Evolutionary conservation across 1,139 yeast genomes (phyloP).

Genomic region (Candida gigantensis): DNA sequence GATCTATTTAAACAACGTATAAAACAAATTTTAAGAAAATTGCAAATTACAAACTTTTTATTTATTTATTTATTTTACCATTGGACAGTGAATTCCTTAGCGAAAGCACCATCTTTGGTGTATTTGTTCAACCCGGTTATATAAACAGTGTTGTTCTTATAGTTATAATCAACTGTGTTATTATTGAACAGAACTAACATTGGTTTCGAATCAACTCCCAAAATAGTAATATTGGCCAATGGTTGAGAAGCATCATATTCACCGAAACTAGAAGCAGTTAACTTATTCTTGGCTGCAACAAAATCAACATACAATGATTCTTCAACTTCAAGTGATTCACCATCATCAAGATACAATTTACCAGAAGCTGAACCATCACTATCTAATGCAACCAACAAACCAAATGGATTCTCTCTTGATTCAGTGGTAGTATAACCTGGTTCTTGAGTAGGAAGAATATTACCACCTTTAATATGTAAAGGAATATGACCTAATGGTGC

Average conservation of each 20-base stretch:
- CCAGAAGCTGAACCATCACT: constrained; percentile 20
- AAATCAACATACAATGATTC: constrained; percentile 22
- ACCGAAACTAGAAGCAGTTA: constrained; percentile 21
- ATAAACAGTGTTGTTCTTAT: constrained; percentile 17
- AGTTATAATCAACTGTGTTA: constrained; percentile 15
- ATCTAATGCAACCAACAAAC: constrained; percentile 29
- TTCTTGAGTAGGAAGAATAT: constrained; percentile 26
- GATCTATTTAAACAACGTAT: no score
- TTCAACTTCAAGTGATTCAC: constrained; percentile 23
- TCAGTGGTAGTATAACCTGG: constrained; percentile 32
- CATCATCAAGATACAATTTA: constrained; percentile 27
- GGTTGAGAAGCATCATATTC: constrained; percentile 21
- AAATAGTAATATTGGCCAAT: constrained; percentile 26
- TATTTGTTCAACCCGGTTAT: constrained; percentile 19
- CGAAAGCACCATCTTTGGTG: constrained; percentile 18
- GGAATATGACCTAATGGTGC: constrained; percentile 28
- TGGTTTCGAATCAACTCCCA: constrained; percentile 26
- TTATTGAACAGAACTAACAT: constrained; percentile 20
- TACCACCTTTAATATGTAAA: constrained; percentile 23
- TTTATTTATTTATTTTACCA: constrained; percentile 15
- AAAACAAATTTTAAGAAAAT: no score
- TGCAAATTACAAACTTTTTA: no score
- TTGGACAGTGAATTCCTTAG: constrained; percentile 16
- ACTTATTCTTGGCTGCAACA: constrained; percentile 16
- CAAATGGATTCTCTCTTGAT: constrained; percentile 30